These are phyloP conservation scores for Cyclotella cryptica DNA, from an alignment of 108 stramenopile genomes.

Conservation along the genomic window DNA sequence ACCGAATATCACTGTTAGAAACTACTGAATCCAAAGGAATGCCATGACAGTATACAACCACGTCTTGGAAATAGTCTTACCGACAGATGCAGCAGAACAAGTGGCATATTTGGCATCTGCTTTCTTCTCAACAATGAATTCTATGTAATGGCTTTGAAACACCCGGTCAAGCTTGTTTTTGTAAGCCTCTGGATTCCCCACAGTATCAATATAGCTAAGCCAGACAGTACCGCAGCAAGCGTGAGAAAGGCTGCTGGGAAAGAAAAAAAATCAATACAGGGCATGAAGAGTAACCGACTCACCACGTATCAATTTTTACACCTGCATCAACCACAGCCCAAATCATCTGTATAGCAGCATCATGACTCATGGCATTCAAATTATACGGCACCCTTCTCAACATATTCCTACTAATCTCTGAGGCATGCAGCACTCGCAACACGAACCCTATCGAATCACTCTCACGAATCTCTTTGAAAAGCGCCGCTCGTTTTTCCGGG, in stretches of 20 bases:
- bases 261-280: too few species aligned
- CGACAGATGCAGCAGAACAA: constrained; percentile 85
- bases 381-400: constrained; percentile 77
- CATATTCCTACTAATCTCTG: constrained; percentile 89
- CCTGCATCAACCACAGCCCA: constrained; percentile 65
- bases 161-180: constrained; percentile 65
- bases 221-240: not conserved
- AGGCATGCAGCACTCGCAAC: constrained; percentile 71
- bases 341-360: constrained; percentile 85
- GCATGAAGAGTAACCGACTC: constrained; percentile 12
- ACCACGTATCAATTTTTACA: constrained; percentile 68
- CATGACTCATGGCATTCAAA: constrained; percentile 88
- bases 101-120: constrained; percentile 93
- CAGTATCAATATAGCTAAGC: constrained; percentile 82
- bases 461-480: constrained; percentile 61
- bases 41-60: not conserved
- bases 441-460: constrained; percentile 78
- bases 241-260: not conserved
- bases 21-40: not conserved
- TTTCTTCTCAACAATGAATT: constrained; percentile 92
- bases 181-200: constrained; percentile 81
- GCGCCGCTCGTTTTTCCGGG: constrained; percentile 64
- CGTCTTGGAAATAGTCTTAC: too few species aligned
- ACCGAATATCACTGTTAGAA: not conserved
- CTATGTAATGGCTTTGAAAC: constrained; percentile 66